phyloP scores from a whole-genome alignment of 179 eudicot species.

The Patellifolia procumbens region DNA sequence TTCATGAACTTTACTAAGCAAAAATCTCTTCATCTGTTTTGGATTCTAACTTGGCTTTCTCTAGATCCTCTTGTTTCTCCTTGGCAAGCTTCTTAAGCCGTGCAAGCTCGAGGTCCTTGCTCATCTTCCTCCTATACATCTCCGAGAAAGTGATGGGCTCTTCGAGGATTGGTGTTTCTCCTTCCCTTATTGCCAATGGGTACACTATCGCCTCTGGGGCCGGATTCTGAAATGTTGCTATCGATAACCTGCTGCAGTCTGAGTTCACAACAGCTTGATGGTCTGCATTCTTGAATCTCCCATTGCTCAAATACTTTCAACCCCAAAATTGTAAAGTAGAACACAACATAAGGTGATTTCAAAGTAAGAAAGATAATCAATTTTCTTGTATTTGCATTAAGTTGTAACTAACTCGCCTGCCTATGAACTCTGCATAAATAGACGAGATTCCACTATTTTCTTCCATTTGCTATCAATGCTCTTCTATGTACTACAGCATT shows the following conservation, averaged over 20 bases:
- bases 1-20: slow-evolving; percentile 21
- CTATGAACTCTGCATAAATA: neutral
- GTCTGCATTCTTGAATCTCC: slow-evolving; percentile 87
- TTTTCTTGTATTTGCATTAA: neutral
- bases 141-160: slow-evolving; percentile 73
- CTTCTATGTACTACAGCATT: no score
- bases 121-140: slow-evolving; percentile 89
- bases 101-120: slow-evolving; percentile 73
- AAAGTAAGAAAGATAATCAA: neutral
- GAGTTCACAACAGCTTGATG: slow-evolving; percentile 94
- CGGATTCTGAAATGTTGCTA: slow-evolving; percentile 84
- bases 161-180: slow-evolving; percentile 74
- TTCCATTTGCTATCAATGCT: neutral
- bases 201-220: slow-evolving; percentile 70
- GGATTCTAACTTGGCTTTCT: slow-evolving; percentile 36
- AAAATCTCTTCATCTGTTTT: slow-evolving; percentile 41
- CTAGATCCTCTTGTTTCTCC: slow-evolving; percentile 40
- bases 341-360: neutral
- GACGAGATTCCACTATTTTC: neutral
- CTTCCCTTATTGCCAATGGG: slow-evolving; percentile 72
- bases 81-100: slow-evolving; percentile 75
- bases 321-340: neutral
- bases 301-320: slow-evolving; percentile 74
- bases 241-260: slow-evolving; percentile 57
- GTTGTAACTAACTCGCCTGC: neutral